phyloP scores from a whole-genome alignment of 305 asterid species.

The Fraxinus dipetala region DNA sequence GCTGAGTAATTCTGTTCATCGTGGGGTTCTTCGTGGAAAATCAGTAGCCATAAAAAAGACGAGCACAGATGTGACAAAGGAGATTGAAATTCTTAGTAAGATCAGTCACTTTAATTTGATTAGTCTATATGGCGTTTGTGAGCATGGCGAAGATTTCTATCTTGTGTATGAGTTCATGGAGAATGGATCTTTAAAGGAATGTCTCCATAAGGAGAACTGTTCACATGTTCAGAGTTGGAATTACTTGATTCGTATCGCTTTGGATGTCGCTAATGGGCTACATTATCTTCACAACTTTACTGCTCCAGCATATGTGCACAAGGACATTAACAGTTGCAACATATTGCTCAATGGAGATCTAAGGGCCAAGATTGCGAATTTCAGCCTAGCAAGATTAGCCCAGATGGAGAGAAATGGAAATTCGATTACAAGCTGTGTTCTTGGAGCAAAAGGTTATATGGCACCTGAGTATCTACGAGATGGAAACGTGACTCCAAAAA shows the following conservation, averaged over 20 bases:
- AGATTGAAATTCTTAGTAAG: conserved; percentile 45
- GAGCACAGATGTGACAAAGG: conserved; percentile 38
- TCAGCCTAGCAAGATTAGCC: conserved; percentile 40
- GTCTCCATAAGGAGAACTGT: conserved; percentile 35
- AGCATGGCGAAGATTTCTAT: conserved; percentile 32
- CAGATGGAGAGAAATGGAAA: conserved; percentile 21
- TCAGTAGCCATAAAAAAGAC: conserved; percentile 41
- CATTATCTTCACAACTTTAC: conserved; percentile 60
- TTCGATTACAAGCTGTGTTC: conserved; percentile 17
- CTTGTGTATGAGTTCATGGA: conserved; percentile 62
- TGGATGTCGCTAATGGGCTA: conserved; percentile 59
- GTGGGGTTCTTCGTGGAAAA: conserved; percentile 50
- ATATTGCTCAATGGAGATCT: conserved; percentile 43
- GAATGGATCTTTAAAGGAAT: conserved; percentile 50
- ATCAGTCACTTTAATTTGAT: conserved; percentile 60
- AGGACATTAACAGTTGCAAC: conserved; percentile 41
- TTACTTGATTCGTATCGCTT: conserved; percentile 41
- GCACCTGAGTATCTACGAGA: conserved; percentile 49
- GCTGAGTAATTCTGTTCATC: conserved; percentile 39
- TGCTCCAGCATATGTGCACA: conserved; percentile 54
- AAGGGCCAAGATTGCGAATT: conserved; percentile 58
- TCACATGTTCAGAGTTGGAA: conserved; percentile 44
- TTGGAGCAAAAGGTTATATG: conserved; percentile 48
- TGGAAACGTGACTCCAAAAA: conserved; percentile 38
- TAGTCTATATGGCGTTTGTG: conserved; percentile 51